phyloP scores from a whole-genome alignment of 2,329 filamentous ascomycete genomes.

The Curvularia sp. region DNA sequence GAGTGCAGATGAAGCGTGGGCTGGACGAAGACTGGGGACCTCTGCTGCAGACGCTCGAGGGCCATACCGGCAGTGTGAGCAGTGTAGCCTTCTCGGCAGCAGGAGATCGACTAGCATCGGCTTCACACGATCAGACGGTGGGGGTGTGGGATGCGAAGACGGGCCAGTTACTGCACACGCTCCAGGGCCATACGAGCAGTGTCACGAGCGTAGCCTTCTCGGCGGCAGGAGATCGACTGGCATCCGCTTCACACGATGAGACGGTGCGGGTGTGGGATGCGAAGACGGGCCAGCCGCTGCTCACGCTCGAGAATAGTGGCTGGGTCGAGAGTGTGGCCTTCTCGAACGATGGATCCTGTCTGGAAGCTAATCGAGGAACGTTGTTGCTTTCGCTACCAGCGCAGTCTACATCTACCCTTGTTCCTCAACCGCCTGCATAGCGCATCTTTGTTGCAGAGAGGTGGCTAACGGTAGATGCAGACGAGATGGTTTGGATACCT shows the following conservation, averaged over 20 bases:
- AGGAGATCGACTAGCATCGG: slow-evolving; percentile 18
- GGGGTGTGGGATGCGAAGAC: slow-evolving; percentile 15
- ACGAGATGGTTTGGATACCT: no score
- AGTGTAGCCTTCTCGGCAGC: slow-evolving; percentile 36
- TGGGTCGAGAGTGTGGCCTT: slow-evolving; percentile 24
- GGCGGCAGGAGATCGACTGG: not conserved
- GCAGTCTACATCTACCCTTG: no score
- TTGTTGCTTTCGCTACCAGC: no score
- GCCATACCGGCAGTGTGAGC: slow-evolving; percentile 2
- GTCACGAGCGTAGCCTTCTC: slow-evolving; percentile 6
- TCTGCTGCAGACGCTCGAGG: not conserved
- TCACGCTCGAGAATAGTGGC: slow-evolving; percentile 33
- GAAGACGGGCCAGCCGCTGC: slow-evolving; percentile 18
- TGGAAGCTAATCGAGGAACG: no score
- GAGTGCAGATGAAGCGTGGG: no score
- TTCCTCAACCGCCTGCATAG: no score
- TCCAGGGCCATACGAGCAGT: slow-evolving; percentile 9
- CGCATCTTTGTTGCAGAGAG: no score
- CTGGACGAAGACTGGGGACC: no score
- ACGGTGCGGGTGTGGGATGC: not conserved
- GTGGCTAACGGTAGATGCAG: no score
- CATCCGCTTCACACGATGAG: not conserved
- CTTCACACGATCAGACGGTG: not conserved
- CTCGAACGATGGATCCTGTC: no score
- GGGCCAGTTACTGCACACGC: slow-evolving; percentile 14